A percentile compares a stretch with the other conserved stretches of the same genome.
These are phyloP conservation scores for Microbotryum scabiosae DNA, from an alignment of 1,284 basidiomycete genomes.

Conservation along the genomic window DNA sequence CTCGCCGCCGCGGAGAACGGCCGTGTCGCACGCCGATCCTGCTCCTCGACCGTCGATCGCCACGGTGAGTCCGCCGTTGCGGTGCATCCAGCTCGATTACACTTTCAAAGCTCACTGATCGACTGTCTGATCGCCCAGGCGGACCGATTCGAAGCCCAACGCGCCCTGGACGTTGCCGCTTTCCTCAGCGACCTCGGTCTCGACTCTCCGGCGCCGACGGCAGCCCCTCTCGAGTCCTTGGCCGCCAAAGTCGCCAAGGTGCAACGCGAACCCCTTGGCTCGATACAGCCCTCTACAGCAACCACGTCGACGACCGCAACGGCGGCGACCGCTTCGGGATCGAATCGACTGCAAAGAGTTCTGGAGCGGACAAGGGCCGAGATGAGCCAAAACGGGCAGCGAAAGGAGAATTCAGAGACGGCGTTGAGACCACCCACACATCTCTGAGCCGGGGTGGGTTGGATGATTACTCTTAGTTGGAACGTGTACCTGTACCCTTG, in stretches of 20 bases:
- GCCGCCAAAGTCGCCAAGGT: background rate
- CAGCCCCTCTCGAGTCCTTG: background rate
- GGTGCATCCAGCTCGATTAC: background rate
- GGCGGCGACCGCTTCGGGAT: too few relatives aligned
- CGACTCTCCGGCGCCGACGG: slow-evolving; percentile 9
- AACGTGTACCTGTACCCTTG: too few relatives aligned
- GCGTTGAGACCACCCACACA: too few relatives aligned
- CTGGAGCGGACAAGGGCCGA: too few relatives aligned
- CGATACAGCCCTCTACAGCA: too few relatives aligned
- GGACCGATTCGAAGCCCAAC: background rate
- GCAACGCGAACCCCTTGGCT: too few relatives aligned
- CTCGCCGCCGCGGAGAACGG: background rate
- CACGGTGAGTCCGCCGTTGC: background rate
- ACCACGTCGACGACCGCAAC: too few relatives aligned
- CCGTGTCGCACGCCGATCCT: background rate
- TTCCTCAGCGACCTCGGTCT: slow-evolving; percentile 18
- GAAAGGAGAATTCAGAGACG: too few relatives aligned
- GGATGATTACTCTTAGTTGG: too few relatives aligned
- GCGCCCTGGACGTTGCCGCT: slow-evolving; percentile 1
- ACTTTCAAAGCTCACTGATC: background rate
- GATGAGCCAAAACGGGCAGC: too few relatives aligned
- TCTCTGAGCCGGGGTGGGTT: too few relatives aligned
- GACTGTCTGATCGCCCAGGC: background rate
- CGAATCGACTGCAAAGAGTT: too few relatives aligned
- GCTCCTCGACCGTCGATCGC: background rate